Conservation (phyloP, 805 yeast species). For the Wickerhamomyces ciferrii region DNA sequence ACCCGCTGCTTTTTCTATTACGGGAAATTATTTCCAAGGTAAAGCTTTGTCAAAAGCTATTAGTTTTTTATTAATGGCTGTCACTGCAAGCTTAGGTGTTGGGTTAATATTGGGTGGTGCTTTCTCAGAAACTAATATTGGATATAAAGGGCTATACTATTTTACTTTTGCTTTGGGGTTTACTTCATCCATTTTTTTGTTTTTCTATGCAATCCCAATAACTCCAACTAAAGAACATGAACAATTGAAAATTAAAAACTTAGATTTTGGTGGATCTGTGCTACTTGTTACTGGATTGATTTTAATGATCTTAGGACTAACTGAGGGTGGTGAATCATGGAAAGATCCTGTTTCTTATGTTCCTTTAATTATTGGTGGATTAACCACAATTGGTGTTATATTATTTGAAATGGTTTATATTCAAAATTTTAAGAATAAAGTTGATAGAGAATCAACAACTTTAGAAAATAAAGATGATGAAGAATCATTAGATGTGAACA, state of each 20-base stretch:
- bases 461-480: not conserved
- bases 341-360: not conserved
- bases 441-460: conserved; percentile 1
- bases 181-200: too few relatives aligned
- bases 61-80: too few relatives aligned
- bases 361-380: too few relatives aligned
- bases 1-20: conserved; percentile 23
- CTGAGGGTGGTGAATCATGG: conserved; percentile 6
- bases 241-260: not conserved
- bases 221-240: too few relatives aligned
- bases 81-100: conserved; percentile 2
- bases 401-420: conserved; percentile 25
- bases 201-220: too few relatives aligned
- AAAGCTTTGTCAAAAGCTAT: conserved; percentile 35
- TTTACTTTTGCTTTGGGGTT: conserved; percentile 3
- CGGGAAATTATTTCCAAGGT: conserved; percentile 35
- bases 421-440: conserved; percentile 9
- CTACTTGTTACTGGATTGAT: not conserved
- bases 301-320: conserved; percentile 3
- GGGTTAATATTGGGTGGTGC: conserved; percentile 10
- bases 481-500: not conserved
- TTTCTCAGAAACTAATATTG: conserved; percentile 1
- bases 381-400: conserved; percentile 11
- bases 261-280: conserved; percentile 1
- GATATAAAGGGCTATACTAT: conserved; percentile 5